These are phyloP conservation scores for Areca catechu DNA, from an alignment of 176 grass and related monocot genomes.

Conservation along the genomic window DNA sequence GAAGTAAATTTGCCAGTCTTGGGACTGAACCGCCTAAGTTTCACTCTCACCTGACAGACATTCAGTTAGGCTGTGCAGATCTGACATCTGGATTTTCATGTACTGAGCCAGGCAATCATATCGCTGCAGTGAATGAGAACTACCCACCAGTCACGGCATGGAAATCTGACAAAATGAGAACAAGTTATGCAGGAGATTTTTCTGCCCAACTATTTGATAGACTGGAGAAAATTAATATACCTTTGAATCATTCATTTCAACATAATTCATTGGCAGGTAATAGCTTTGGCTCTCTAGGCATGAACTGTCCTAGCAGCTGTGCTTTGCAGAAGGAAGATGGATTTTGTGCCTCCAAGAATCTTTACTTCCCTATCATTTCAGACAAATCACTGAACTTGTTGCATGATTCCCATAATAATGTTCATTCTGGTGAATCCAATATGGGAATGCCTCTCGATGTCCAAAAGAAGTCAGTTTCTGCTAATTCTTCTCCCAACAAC, in stretches of 20 bases:
- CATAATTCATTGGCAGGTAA: conserved; percentile 46
- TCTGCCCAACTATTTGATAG: conserved; percentile 27
- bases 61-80: conserved; percentile 74
- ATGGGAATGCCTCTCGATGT: conserved; percentile 29
- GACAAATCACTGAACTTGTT: conserved; percentile 40
- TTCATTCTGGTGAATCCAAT: conserved; percentile 37
- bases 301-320: conserved; percentile 32
- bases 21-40: conserved; percentile 59
- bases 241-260: conserved; percentile 41
- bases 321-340: conserved; percentile 36
- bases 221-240: conserved; percentile 49
- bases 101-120: conserved; percentile 16
- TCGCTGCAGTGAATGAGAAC: conserved; percentile 40
- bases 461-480: conserved; percentile 17
- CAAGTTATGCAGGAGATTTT: conserved; percentile 38
- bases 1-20: conserved; percentile 61
- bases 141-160: conserved; percentile 19
- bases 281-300: conserved; percentile 29
- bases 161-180: conserved; percentile 42
- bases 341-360: conserved; percentile 29
- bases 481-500: conserved; percentile 24
- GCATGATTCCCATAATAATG: conserved; percentile 35
- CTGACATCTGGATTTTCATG: conserved; percentile 23
- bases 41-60: conserved; percentile 79
- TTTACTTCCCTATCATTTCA: conserved; percentile 30